Base-by-base conservation (phyloP, 805 yeast species). In the Candida mattraensis region DNA sequence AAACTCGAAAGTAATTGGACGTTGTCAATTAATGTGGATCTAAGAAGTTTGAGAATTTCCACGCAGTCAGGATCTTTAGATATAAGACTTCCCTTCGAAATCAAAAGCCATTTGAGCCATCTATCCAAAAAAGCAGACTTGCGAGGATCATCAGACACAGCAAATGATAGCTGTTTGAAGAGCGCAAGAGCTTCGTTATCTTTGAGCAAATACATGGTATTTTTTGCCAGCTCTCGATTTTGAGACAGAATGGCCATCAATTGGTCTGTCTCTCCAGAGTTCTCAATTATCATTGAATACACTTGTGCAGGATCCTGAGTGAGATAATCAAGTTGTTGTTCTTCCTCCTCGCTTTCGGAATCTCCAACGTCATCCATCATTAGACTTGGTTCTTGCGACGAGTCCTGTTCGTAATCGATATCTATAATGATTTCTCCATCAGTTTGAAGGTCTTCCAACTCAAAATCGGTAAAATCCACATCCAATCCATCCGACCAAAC, bases 21-120 rank as follows among this genome's bases (percentile, higher is more conserved):
- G 20, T 75, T 81, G 37, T 74, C 66, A 13, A 68, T 62, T 18
- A 89, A 63, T 0, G 83, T 69, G 3, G 72, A 54, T 55, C 78
- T 82, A 37, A 91, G 60, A 3, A 71, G 62, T 28, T 77, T 77
- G 34, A 83, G 64, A 15, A 78, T 66, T 24, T 69, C 74, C 35
- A 77, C 66, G 37, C 80, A 69, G 37, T 77, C 72, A 5, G 70
- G 60, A 24, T 75, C 66, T 21, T 71, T 66, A 10, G 75, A 68
- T 13, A 82, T 65, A 45, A 80, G 74, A 1, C 86, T 76, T 17
- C 89, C 87, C 52, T 83, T 84, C 10, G 74, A 62, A 18, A 88
- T 69, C 40, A 89, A 63, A 12, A 86, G 49, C 87, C 93, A 87
- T 58, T 85, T 84, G 34, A 89, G 67, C 96, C 97, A 91, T 69